phyloP scores from a whole-genome alignment of 176 grass and related monocot species.

The Rhynchospora pubera region DNA sequence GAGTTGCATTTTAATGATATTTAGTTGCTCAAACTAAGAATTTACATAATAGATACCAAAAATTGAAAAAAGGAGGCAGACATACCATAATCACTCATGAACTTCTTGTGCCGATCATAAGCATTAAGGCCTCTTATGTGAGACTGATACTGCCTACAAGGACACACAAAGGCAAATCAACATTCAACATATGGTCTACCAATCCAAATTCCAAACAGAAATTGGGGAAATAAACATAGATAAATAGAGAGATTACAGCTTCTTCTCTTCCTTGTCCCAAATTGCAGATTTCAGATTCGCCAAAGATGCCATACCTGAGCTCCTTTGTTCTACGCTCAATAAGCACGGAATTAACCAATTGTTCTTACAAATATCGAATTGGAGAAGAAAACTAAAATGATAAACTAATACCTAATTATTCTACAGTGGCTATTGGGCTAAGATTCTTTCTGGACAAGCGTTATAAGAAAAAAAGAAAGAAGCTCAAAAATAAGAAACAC shows the following conservation, averaged over 20 bases:
- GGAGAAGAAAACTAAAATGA: not conserved
- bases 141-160: constrained; percentile 81
- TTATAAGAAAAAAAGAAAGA: no score
- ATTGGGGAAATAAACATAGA: not conserved
- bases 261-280: constrained; percentile 61
- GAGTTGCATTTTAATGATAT: not conserved
- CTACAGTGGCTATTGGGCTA: not conserved
- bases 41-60: not conserved
- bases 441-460: not conserved
- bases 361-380: not conserved
- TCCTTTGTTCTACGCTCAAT: not conserved
- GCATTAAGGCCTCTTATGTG: constrained; percentile 76
- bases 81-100: constrained; percentile 78
- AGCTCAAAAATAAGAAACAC: not conserved
- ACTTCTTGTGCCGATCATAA: constrained; percentile 71
- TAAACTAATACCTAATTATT: not conserved
- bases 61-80: not conserved
- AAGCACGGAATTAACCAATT: not conserved
- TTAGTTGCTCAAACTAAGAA: not conserved
- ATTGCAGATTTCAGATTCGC: constrained; percentile 56
- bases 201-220: not conserved
- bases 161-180: not conserved
- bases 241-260: constrained; percentile 28
- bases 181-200: not conserved
- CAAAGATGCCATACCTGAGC: constrained; percentile 52